A percentile compares a stretch with the other conserved stretches of the same genome.
phyloP scores from a whole-genome alignment of 1,284 basidiomycete genomes.

The Ustilago cynodontis region DNA sequence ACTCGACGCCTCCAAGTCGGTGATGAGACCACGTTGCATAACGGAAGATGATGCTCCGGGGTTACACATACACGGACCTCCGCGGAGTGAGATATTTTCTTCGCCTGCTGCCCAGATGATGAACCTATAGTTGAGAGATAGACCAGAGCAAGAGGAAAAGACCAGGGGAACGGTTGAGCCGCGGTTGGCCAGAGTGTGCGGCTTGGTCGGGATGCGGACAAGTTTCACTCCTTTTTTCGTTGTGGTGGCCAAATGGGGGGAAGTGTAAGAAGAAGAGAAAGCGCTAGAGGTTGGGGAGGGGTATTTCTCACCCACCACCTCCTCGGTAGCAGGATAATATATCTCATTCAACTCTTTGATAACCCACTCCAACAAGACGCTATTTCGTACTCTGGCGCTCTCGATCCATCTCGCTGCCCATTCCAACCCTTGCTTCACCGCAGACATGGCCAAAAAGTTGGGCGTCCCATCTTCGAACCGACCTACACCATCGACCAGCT shows the following conservation, averaged over 20 bases:
- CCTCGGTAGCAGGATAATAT: conserved; percentile 11
- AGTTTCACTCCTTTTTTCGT: background rate
- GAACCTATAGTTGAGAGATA: conserved; percentile 32
- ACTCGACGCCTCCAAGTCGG: conserved; percentile 16
- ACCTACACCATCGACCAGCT: conserved; percentile 20
- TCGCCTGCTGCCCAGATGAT: conserved; percentile 26
- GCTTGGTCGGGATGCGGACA: too few species aligned
- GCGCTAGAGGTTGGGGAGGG: background rate
- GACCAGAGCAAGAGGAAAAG: background rate
- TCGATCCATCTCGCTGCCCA: conserved; percentile 23
- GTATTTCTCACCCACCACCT: background rate
- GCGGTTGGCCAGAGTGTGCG: background rate
- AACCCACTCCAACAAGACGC: conserved; percentile 18
- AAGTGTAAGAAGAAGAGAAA: background rate
- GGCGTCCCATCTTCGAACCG: conserved; percentile 40
- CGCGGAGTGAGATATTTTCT: conserved; percentile 28
- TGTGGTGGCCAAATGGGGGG: background rate
- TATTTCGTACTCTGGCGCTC: background rate
- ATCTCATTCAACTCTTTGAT: conserved; percentile 19
- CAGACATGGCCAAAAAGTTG: conserved; percentile 18
- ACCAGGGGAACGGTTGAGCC: conserved; percentile 27
- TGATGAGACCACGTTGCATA: conserved; percentile 27
- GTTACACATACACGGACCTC: conserved; percentile 44
- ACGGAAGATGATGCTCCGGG: conserved; percentile 27
- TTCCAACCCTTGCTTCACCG: conserved; percentile 21